Evolutionary conservation across 148 eudicot species (phyloP), one percentile per base, ranked within the genome.

Genomic region (Vaccinium vitisidaea): DNA sequence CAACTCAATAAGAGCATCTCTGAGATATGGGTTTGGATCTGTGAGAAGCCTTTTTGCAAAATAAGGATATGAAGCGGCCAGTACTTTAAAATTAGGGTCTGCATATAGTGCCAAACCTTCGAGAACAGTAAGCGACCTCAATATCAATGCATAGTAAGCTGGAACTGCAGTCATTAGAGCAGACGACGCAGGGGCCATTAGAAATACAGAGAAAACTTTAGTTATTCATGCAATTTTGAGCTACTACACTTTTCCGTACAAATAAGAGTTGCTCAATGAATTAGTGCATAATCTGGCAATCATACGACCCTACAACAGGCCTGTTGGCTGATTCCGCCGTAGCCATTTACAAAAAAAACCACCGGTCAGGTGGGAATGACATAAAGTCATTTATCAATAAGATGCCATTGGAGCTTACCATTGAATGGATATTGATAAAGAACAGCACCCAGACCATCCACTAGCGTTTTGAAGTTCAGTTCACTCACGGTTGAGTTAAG

Each of bases 11-110:
- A 97, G 93, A 86, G 99, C 98, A 91, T 97, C 99, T 92, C 99
- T 93, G 78, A 97, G 95, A 88, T 97, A 97, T 36, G 99, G 99
- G 86, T 94, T 94, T 75, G 95, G 96, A 93, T 97, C 99, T n/a
- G 99, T 97, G 75, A 97, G 98, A 87, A 97, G 98, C 84, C 99
- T 89, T 91, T 97, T 97, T 49, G 98, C 99, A 91, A 97, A 97
- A 90, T 97, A 97, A 49, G 99, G 99, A 89, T 97, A 97, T 80
- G 99, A 95, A 75, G 98, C 98, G 70, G 99, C 99, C 83, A 97
- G 87, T 75, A 97, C 99, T 88, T 97, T 97, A 84, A 97, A 97
- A 85, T 94, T 90, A 77, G 99, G 99, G 86, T 97, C 99, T 53
- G 99, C 99, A 86, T 93, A 89, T 27, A 97, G 93, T 69, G 99